Base-by-base conservation (phyloP, 495 filamentous ascomycete genomes). In the Penicillium verhagenii region DNA sequence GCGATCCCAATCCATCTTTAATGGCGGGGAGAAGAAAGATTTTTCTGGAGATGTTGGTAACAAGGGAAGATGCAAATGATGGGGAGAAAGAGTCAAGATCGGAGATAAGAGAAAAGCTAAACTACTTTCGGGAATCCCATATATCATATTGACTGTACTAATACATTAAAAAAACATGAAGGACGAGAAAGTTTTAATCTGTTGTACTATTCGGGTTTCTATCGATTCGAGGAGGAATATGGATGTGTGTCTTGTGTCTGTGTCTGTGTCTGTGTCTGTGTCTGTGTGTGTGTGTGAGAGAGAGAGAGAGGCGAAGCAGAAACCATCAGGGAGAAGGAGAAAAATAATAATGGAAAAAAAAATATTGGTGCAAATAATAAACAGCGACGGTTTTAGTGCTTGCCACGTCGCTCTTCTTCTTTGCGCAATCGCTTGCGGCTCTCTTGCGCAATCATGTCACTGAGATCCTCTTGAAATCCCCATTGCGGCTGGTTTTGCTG, bases 361-460 rank as follows among this genome's bases (percentile, higher is more conserved):
- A 24, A 46, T 46, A 25, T 2, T 10, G 43, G 25, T 46, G 23
- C 10, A n/a, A 47, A 47, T 47, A 29, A 14, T 18, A 16, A 47
- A 6, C 6, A 31, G 6, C 6, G 13, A 6, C 28, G 19, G 38
- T 18, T 42, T 71, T 65, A 81, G 35, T 77, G 71, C 64, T 74
- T 79, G 18, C 72, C 75, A 49, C 80, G 76, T 68, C 80, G 83
- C 69, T 95, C 89, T 69, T 92, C 88, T 57, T 97, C 92, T 58
- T 86, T 80, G 78, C 90, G 92, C 66, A 89, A 78, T 70, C 91
- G 79, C 76, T 97, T 97, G 52, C 90, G 82, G 67, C 86, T 92
- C 72, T 97, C 94, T 58, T 87, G 86, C 28, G 91, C 92, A 78
- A 97, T 96, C 93, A 98, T 96, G 64, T 96, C 88, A 67, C 86